These are phyloP conservation scores for Pyricularia pennisetigena DNA, from an alignment of 2,329 filamentous ascomycete genomes.

Conservation along the genomic window DNA sequence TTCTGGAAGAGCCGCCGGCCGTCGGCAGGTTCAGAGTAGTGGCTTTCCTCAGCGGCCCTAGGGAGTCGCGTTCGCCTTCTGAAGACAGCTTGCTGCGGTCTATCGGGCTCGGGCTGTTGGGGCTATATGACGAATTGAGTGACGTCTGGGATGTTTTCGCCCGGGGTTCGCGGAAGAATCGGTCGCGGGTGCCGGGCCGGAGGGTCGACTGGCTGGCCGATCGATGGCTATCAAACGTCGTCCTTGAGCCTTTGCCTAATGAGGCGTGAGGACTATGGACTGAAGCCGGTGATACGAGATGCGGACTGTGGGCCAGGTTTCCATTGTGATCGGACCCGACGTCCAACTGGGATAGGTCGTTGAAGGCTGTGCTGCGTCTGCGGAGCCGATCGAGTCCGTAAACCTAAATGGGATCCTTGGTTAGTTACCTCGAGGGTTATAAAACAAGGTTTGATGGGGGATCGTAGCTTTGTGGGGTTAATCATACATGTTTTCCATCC, in stretches of 20 bases:
- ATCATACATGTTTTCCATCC: neutral
- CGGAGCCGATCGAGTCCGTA: neutral
- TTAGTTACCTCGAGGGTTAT: neutral
- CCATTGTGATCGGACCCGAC: neutral
- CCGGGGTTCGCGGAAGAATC: neutral
- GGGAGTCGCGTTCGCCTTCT: neutral
- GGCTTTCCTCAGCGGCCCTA: neutral
- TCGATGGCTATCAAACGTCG: neutral
- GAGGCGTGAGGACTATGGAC: neutral
- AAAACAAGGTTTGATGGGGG: neutral
- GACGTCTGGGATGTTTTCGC: neutral
- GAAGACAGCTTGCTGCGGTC: neutral
- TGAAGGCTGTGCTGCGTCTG: neutral
- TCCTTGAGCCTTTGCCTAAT: neutral
- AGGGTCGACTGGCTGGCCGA: neutral
- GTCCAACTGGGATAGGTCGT: neutral
- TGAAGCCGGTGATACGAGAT: neutral
- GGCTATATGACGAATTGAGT: neutral
- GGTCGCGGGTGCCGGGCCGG: neutral
- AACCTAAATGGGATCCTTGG: neutral
- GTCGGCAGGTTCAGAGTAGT: neutral
- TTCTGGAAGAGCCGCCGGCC: neutral
- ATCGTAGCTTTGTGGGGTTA: neutral
- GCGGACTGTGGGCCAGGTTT: neutral
- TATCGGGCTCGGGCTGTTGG: neutral